These are phyloP conservation scores for Pyrenophora tritici-repentis DNA, from an alignment of 2,329 filamentous ascomycete genomes.

Conservation along the genomic window DNA sequence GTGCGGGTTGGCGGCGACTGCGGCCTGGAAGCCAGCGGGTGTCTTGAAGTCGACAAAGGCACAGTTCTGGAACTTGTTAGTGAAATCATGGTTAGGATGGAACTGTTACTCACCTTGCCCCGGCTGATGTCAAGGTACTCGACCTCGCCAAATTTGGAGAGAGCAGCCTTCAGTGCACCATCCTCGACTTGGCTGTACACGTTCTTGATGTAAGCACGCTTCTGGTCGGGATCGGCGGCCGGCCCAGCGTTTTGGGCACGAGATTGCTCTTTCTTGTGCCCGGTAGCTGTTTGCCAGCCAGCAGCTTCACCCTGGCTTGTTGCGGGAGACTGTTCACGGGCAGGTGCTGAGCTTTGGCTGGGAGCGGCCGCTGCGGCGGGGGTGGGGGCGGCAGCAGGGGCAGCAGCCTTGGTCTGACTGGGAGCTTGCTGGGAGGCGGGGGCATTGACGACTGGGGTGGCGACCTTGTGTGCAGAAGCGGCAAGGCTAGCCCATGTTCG, in stretches of 20 bases:
- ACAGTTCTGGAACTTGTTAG: conserved; percentile 70
- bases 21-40: conserved; percentile 78
- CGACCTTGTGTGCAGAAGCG: conserved; percentile 55
- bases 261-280: conserved; percentile 82
- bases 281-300: conserved; percentile 85
- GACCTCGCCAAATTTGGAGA: conserved; percentile 71
- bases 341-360: conserved; percentile 39
- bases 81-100: background rate
- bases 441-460: conserved; percentile 49
- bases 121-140: conserved; percentile 68
- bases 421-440: conserved; percentile 39
- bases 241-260: conserved; percentile 69
- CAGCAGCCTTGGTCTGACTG: conserved; percentile 38
- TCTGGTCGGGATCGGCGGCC: conserved; percentile 71
- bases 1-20: conserved; percentile 83
- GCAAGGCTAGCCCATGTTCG: conserved; percentile 76
- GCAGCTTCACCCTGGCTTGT: conserved; percentile 60
- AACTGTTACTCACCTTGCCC: conserved; percentile 69
- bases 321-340: conserved; percentile 45
- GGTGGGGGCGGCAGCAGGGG: conserved; percentile 41
- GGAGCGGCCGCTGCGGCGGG: conserved; percentile 29
- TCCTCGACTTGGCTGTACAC: conserved; percentile 86
- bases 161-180: conserved; percentile 69
- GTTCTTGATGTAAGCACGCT: conserved; percentile 92
- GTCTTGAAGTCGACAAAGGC: conserved; percentile 94